These are phyloP conservation scores for Gamsiella multidivaricata DNA, from an alignment of 192 early-diverging fungal species.

Conservation along the genomic window DNA sequence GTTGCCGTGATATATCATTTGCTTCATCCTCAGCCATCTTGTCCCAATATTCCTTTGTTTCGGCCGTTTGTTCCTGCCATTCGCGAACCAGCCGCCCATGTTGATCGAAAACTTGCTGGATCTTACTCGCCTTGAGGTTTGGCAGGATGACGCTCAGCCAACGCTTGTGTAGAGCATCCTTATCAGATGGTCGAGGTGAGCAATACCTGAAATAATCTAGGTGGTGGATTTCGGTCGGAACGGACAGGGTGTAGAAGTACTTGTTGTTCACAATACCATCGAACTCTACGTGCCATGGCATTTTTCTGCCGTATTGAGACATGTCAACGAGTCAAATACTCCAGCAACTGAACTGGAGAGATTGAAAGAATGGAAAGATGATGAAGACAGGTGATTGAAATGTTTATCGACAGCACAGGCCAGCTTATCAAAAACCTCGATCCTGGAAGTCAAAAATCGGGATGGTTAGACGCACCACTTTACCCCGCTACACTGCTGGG, in stretches of 20 bases:
- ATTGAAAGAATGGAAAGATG: background rate
- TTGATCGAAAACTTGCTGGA: constrained; percentile 7
- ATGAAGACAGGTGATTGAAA: background rate
- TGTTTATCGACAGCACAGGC: background rate
- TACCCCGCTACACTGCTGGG: background rate
- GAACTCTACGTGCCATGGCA: constrained; percentile 7
- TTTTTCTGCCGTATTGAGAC: constrained; percentile 1
- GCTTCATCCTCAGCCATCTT: constrained; percentile 3
- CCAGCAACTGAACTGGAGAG: background rate
- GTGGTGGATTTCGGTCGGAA: background rate
- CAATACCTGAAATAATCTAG: background rate
- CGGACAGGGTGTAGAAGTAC: background rate
- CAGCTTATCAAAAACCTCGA: background rate
- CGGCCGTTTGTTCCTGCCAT: background rate
- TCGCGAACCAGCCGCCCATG: constrained; percentile 9
- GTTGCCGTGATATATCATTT: background rate
- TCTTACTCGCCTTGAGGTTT: constrained; percentile 7
- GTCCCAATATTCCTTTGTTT: constrained; percentile 3
- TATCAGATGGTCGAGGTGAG: background rate
- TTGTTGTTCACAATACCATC: constrained; percentile 13
- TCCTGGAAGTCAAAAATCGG: background rate
- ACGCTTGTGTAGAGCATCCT: background rate
- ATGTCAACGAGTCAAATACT: background rate
- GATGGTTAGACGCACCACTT: background rate
- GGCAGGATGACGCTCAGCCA: constrained; percentile 2